These are phyloP conservation scores for Sarocladium strictum DNA, from an alignment of 2,329 filamentous ascomycete species.

Conservation along the genomic window DNA sequence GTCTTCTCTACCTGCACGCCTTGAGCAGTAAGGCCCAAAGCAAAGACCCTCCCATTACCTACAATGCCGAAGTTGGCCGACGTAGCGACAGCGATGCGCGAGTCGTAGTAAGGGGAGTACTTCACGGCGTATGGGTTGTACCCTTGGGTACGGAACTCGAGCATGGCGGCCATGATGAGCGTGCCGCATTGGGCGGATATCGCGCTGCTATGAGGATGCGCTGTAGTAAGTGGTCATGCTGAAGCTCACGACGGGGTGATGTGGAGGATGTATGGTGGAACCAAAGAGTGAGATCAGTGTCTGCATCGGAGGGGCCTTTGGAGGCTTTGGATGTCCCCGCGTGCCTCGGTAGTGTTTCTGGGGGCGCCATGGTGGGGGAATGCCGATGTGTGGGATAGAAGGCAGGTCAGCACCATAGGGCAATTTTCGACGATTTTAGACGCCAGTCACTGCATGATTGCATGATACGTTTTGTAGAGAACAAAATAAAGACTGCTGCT, in stretches of 20 bases:
- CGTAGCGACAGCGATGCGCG: conserved; percentile 79
- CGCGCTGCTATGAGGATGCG: neutral
- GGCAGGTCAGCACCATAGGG: neutral
- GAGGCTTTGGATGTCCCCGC: neutral
- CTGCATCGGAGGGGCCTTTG: neutral
- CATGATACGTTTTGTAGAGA: neutral
- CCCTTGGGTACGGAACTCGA: conserved; percentile 88
- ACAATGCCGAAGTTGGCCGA: conserved; percentile 97
- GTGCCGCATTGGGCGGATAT: conserved; percentile 13
- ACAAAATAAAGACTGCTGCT: neutral
- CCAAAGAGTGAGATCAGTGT: neutral
- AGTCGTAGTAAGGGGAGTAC: conserved; percentile 98
- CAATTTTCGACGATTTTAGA: no score
- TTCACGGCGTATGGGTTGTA: conserved; percentile 97
- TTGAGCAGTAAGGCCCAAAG: conserved; percentile 73
- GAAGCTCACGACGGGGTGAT: neutral
- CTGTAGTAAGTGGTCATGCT: neutral
- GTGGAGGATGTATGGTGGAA: neutral
- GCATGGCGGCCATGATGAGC: conserved; percentile 57
- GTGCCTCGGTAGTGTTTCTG: conserved; percentile 5
- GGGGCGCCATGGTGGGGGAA: conserved; percentile 3
- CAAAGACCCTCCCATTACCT: conserved; percentile 86
- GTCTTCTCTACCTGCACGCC: conserved; percentile 82
- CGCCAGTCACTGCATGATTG: no score
- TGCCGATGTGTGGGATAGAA: neutral